Base-by-base conservation (phyloP, 1,284 basidiomycete genomes). In the Ceratobasidium sp. region DNA sequence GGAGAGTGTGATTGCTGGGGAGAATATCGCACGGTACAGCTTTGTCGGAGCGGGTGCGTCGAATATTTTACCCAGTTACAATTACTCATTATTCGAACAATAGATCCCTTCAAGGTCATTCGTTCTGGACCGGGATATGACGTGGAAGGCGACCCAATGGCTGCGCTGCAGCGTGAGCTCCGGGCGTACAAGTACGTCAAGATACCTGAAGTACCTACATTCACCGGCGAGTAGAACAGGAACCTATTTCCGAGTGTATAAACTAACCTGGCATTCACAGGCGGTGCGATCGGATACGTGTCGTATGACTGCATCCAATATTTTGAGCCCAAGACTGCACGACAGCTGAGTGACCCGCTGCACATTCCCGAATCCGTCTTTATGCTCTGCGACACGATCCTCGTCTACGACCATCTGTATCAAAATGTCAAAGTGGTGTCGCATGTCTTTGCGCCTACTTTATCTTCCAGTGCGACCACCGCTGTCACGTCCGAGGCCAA, bases 281-380 rank as follows among this genome's bases (percentile, higher is more conserved):
- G 98, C 68, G 98, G 98, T 70, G 97, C 97, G 0, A 96, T 99
- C 82, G 98, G 98, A 60, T 99, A 98, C 86, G 96, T 99, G 81
- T 91, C 95, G 16, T 99, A 97, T 86, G 98, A 99, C 84, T 96
- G 95, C 83, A 92, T 99, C 77, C 94, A 94, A 80, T 93, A 99
- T 85, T 99, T 99, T 83, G 98, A 99, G 85, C 95, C 97, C 76
- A 96, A 95, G 85, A 97, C 96, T 3, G 88, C 89, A 41, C 88
- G 90, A 59, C 87, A 91, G 30, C 88, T 94, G 68, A 88, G 89
- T 78, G 96, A 98, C 80, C 86, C 92, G 16, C 87, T 97, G 33
- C 89, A 90, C 27, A 94, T 99, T 73, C 98, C 98, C 3, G 98
- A 99, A 84, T 93, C 96, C 20, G 90, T 97, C 80, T 98, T 99